phyloP scores from a whole-genome alignment of 441 rosid genomes.

The Adansonia gregorii region DNA sequence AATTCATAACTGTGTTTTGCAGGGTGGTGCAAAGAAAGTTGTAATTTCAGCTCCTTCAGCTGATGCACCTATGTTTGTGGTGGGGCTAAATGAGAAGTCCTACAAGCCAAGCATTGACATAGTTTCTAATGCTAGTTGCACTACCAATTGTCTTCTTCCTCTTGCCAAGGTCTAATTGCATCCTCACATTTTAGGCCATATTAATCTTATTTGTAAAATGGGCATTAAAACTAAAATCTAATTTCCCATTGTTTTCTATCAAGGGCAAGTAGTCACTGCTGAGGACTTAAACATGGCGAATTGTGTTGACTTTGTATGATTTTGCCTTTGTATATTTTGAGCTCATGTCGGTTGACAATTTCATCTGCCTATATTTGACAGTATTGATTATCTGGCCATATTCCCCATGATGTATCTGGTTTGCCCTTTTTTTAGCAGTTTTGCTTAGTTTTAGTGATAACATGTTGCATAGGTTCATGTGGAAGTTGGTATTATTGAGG shows the following conservation, averaged over 20 bases:
- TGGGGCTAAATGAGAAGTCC: constrained; percentile 88
- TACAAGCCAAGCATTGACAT: constrained; percentile 87
- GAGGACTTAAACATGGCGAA: neutral
- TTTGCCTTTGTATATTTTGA: neutral
- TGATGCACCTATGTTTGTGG: constrained; percentile 99
- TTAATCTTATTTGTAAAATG: neutral
- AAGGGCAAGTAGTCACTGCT: neutral
- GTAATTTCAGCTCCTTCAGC: constrained; percentile 98
- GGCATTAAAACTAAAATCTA: neutral
- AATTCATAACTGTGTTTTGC: constrained; percentile 29
- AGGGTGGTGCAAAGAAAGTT: constrained; percentile 98
- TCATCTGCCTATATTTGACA: neutral
- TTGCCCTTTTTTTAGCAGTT: neutral
- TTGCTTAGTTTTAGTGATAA: neutral
- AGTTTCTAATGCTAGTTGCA: constrained; percentile 99
- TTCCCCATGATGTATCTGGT: neutral
- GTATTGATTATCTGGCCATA: neutral
- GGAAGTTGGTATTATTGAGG: constrained; percentile 95
- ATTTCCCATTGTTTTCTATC: neutral
- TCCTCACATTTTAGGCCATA: constrained; percentile 19
- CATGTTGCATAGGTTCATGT: constrained; percentile 77
- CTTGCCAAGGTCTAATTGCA: constrained; percentile 83
- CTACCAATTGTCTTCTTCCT: constrained; percentile 99
- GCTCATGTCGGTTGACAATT: neutral
- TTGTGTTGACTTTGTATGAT: neutral